Conservation (phyloP, 2,329 filamentous ascomycete species). For the Achaetomium macrosporum region DNA sequence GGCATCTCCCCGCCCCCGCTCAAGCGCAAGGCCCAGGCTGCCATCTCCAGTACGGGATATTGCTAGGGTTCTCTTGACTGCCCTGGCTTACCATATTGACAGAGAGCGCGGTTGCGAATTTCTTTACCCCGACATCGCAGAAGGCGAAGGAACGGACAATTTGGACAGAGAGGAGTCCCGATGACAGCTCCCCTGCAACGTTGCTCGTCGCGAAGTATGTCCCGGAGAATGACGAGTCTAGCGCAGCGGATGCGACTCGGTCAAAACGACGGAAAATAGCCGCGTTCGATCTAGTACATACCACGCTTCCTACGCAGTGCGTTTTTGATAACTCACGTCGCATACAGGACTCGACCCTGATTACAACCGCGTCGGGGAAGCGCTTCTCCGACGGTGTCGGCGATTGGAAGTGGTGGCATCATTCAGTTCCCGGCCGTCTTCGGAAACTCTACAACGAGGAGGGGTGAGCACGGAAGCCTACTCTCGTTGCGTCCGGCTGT, state of each 20-base stretch:
- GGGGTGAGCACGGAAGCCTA: constrained; percentile 42
- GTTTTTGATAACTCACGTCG: neutral
- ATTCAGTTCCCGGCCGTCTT: constrained; percentile 60
- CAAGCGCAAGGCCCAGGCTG: constrained; percentile 48
- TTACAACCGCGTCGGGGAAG: constrained; percentile 73
- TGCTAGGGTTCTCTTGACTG: neutral
- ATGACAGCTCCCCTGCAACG: constrained; percentile 45
- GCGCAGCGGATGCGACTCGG: constrained; percentile 20
- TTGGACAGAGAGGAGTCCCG: constrained; percentile 62
- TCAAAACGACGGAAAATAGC: constrained; percentile 55
- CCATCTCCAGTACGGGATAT: constrained; percentile 43
- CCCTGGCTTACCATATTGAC: neutral
- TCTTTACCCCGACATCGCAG: constrained; percentile 82
- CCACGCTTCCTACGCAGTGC: too few relatives aligned
- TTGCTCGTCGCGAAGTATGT: constrained; percentile 71
- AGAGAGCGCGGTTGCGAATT: constrained; percentile 69
- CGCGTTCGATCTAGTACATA: constrained; percentile 59
- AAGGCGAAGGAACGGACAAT: constrained; percentile 70
- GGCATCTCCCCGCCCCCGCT: constrained; percentile 48
- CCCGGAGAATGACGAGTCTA: constrained; percentile 32
- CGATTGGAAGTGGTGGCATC: constrained; percentile 96
- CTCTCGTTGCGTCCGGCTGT: neutral
- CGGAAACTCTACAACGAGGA: constrained; percentile 60
- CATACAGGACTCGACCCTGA: constrained; percentile 77
- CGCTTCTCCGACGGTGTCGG: constrained; percentile 62